phyloP scores from a whole-genome alignment of 768 basidiomycete species.

The Suillus subaureus region DNA sequence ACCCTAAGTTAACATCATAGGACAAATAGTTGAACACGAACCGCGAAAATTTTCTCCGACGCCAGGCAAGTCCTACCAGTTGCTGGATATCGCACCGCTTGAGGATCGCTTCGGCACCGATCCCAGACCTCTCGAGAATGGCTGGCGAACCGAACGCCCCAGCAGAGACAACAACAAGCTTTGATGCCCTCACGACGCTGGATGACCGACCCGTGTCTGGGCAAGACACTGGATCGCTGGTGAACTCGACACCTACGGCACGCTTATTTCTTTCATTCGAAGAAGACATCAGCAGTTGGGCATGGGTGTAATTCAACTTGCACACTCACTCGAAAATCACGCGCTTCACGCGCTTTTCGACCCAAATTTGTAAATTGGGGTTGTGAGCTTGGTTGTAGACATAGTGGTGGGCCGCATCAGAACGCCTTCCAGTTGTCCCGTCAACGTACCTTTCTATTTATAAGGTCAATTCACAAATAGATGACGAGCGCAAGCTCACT shows the following conservation, averaged over 20 bases:
- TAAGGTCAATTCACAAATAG: not conserved
- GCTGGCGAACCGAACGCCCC: slow-evolving; percentile 47
- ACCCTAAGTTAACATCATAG: no score
- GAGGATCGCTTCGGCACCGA: slow-evolving; percentile 37
- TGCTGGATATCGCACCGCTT: slow-evolving; percentile 28
- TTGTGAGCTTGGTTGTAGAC: slow-evolving; percentile 37
- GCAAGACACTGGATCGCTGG: slow-evolving; percentile 27
- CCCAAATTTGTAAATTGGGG: slow-evolving; percentile 32
- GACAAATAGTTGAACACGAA: slow-evolving; percentile 1
- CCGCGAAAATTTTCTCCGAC: slow-evolving; percentile 48
- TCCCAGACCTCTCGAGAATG: slow-evolving; percentile 57
- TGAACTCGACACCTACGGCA: slow-evolving; percentile 42
- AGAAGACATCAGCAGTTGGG: not conserved
- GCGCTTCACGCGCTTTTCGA: slow-evolving; percentile 37
- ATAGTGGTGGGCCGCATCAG: slow-evolving; percentile 36
- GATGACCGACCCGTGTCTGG: slow-evolving; percentile 15
- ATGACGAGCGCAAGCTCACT: slow-evolving; percentile 16
- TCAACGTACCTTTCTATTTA: slow-evolving; percentile 51
- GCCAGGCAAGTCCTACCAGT: slow-evolving; percentile 40
- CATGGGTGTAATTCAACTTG: not conserved
- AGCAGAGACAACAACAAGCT: slow-evolving; percentile 41
- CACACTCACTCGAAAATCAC: slow-evolving; percentile 17
- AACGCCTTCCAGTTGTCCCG: slow-evolving; percentile 37
- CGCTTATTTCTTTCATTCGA: slow-evolving; percentile 29
- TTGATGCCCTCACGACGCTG: slow-evolving; percentile 29